phyloP scores from a whole-genome alignment of 148 eudicot species.

The Rhododendron williamsianum region DNA sequence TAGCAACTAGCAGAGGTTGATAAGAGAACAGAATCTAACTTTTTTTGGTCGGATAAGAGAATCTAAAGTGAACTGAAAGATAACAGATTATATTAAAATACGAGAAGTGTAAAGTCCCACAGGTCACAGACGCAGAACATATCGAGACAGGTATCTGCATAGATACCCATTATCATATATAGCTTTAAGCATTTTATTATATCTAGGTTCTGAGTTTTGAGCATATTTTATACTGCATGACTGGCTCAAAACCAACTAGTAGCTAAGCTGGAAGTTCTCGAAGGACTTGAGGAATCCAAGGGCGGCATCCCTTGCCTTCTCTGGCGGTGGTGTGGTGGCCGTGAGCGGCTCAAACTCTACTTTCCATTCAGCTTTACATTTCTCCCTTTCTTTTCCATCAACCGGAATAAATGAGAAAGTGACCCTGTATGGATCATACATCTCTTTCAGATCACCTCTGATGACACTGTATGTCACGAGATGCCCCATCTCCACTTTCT shows the following conservation, averaged over 20 bases:
- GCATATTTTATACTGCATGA: neutral
- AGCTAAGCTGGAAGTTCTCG: constrained; percentile 12
- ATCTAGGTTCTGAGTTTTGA: neutral
- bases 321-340: constrained; percentile 8
- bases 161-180: neutral
- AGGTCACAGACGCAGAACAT: neutral
- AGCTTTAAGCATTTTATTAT: neutral
- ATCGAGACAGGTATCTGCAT: neutral
- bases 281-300: constrained; percentile 18
- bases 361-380: constrained; percentile 17
- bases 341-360: constrained; percentile 13
- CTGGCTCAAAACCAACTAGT: constrained; percentile 10
- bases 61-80: neutral
- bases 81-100: neutral
- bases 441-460: constrained; percentile 10
- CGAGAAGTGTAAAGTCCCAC: neutral
- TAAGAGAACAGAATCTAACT: neutral
- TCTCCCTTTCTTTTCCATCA: constrained; percentile 1
- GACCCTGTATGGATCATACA: constrained; percentile 20
- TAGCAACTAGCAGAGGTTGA: neutral
- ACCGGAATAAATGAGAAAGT: constrained; percentile 13
- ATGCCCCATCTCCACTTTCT: constrained; percentile 8
- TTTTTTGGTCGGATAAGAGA: neutral
- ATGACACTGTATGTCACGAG: constrained; percentile 11
- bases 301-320: constrained; percentile 16